These are phyloP conservation scores for Pestalotiopsis sp. DNA, from an alignment of 2,329 filamentous ascomycete species.

Conservation along the genomic window DNA sequence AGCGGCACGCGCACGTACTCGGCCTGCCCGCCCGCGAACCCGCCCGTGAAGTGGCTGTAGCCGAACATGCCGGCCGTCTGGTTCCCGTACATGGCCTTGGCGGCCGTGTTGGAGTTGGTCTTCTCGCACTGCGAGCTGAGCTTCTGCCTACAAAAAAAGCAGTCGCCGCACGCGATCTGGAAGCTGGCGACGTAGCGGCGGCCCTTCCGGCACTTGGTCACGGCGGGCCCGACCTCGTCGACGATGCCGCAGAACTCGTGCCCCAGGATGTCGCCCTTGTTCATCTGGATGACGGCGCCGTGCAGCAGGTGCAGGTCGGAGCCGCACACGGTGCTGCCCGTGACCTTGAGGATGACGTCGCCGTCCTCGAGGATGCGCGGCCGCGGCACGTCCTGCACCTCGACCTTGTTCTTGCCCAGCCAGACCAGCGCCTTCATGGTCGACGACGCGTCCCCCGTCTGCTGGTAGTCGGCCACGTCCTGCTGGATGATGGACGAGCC, in stretches of 20 bases:
- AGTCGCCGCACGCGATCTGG: constrained; percentile 76
- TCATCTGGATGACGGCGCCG: constrained; percentile 58
- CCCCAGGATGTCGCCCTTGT: constrained; percentile 69
- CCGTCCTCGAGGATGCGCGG: constrained; percentile 72
- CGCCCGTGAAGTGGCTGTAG: constrained; percentile 79
- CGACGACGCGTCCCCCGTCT: constrained; percentile 50
- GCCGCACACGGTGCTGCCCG: constrained; percentile 60
- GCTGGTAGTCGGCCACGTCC: constrained; percentile 65
- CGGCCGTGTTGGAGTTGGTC: constrained; percentile 74
- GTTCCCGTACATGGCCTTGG: constrained; percentile 77
- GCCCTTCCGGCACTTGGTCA: constrained; percentile 58
- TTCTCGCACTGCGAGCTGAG: constrained; percentile 78
- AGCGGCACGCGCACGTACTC: constrained; percentile 84
- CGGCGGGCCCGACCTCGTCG: constrained; percentile 55
- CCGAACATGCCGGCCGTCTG: constrained; percentile 75
- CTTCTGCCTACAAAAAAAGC: constrained; percentile 79
- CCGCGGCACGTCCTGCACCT: constrained; percentile 68
- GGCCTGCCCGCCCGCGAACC: constrained; percentile 85
- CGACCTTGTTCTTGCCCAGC: constrained; percentile 80
- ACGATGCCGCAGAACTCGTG: constrained; percentile 63
- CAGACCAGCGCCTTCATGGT: constrained; percentile 82
- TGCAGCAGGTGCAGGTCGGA: constrained; percentile 62
- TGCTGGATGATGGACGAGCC: constrained; percentile 67
- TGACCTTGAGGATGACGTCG: constrained; percentile 83
- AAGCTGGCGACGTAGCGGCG: constrained; percentile 82